Percentiles rank a stretch among this genome's conserved stretches.
Conservation (phyloP, 2,329 filamentous ascomycete species). For the Clonostachys rhizophaga region DNA sequence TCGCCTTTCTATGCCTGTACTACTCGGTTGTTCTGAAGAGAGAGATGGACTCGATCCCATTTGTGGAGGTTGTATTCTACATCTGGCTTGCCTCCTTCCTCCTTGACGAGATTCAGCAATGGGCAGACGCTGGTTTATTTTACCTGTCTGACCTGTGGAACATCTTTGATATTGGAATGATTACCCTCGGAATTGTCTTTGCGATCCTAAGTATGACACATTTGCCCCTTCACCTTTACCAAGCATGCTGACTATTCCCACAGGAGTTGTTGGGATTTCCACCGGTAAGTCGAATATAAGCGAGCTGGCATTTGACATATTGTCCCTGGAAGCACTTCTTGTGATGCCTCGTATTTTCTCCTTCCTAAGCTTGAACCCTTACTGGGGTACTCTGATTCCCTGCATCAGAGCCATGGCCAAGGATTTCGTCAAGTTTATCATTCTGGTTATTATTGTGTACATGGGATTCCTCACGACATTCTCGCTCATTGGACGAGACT, state of each 20-base stretch:
- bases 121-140: conserved; percentile 81
- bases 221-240: not conserved
- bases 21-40: conserved; percentile 78
- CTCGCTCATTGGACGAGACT: conserved; percentile 66
- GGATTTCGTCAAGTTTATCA: conserved; percentile 82
- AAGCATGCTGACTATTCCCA: not conserved
- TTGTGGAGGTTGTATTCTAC: conserved; percentile 73
- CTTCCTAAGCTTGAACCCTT: conserved; percentile 79
- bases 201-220: conserved; percentile 61
- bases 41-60: conserved; percentile 60
- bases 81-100: conserved; percentile 84
- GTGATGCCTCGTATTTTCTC: conserved; percentile 87
- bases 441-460: conserved; percentile 77
- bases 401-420: conserved; percentile 93
- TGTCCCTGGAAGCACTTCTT: conserved; percentile 83
- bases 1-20: conserved; percentile 72
- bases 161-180: conserved; percentile 68
- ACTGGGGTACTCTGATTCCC: conserved; percentile 85
- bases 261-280: conserved; percentile 27
- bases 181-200: conserved; percentile 67
- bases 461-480: conserved; percentile 87
- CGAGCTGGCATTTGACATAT: conserved; percentile 78
- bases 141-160: conserved; percentile 84
- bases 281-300: conserved; percentile 58
- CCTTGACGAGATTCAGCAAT: conserved; percentile 83